Evolutionary conservation across 1,284 basidiomycete species (phyloP).

Genomic region (Ganoderma sinense): DNA sequence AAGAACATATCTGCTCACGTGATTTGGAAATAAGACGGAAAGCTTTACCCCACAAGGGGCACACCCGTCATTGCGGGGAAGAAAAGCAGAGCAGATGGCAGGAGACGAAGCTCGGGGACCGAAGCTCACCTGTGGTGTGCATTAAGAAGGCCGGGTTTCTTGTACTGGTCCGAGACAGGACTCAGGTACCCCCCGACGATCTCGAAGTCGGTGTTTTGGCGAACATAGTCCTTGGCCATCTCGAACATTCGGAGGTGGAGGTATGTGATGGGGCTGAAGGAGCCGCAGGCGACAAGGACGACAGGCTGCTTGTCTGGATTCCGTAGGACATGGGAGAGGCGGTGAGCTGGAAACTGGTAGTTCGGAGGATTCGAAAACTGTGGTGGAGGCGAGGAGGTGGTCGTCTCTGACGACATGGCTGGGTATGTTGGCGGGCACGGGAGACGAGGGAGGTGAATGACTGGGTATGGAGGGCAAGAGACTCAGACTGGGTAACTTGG

Average conservation of each 20-base stretch:
- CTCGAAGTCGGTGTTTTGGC: constrained; percentile 93
- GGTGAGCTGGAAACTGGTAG: constrained; percentile 73
- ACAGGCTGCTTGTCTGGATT: constrained; percentile 74
- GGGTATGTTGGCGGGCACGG: not conserved
- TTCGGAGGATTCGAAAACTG: constrained; percentile 61
- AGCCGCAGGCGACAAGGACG: constrained; percentile 82
- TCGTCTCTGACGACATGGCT: constrained; percentile 20
- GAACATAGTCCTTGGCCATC: constrained; percentile 95
- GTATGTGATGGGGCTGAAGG: constrained; percentile 86
- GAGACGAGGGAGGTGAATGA: constrained; percentile 5
- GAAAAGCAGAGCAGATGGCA: not conserved
- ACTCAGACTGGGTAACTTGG: no score
- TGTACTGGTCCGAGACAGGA: constrained; percentile 93
- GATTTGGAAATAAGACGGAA: constrained; percentile 11
- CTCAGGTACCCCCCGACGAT: constrained; percentile 95
- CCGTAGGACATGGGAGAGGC: constrained; percentile 63
- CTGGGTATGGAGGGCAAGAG: constrained; percentile 6
- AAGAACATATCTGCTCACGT: constrained; percentile 18
- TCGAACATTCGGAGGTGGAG: constrained; percentile 96
- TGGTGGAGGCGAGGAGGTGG: constrained; percentile 21
- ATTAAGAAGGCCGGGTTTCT: constrained; percentile 87
- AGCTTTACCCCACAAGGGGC: constrained; percentile 28
- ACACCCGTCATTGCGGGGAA: not conserved
- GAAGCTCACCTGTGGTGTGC: constrained; percentile 74
- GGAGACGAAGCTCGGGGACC: not conserved